Base-by-base conservation (phyloP, 148 eudicot genomes). In the Selenicereus undatus region DNA sequence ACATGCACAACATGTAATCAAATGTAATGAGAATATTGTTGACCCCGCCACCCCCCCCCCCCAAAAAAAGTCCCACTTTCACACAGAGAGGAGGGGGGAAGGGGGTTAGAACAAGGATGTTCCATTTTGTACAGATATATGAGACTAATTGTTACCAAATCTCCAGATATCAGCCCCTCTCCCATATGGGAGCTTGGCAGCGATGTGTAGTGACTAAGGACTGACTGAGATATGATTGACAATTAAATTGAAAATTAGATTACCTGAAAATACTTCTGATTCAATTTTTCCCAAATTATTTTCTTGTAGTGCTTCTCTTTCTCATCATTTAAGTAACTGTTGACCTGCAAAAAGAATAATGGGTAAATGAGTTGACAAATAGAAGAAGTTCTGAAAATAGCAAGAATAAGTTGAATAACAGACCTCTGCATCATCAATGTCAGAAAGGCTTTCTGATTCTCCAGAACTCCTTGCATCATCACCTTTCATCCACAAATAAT, bases 361-460 rank as follows among this genome's bases (percentile, higher is more conserved):
- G 32, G 71, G 30, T 14, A 21, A 68, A 13, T 11, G 30, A 29
- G 22, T 5, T 21, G 12, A 26, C 50, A 21, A 56, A n/a, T 5
- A 30, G 39, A 32, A 66, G 20, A 69, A 0, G 48, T 51, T 22
- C 11, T 13, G 39, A 75, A 52, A 74, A 45, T 48, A 27, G 39
- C 26, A 52, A 74, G 68, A 76, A 20, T 2, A 32, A 32, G 32
- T 32, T 32, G 32, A 32, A 32, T 17, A 66, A 71, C 80, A 48
- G 42, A 85, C 87, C 84, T 85, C 87, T 70, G 82, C 73, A 75
- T 85, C 87, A 45, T 79, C 84, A 75, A 85, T 85, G 71, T 85
- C 82, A 81, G 87, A 85, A 54, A 84, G 86, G 71, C 81, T 71
- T 66, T 78, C 86, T 42, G 81, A 81, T 18, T 81, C 84, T 60